Conservation (phyloP, 768 basidiomycete species). For the Rhizopogon roseolus region DNA sequence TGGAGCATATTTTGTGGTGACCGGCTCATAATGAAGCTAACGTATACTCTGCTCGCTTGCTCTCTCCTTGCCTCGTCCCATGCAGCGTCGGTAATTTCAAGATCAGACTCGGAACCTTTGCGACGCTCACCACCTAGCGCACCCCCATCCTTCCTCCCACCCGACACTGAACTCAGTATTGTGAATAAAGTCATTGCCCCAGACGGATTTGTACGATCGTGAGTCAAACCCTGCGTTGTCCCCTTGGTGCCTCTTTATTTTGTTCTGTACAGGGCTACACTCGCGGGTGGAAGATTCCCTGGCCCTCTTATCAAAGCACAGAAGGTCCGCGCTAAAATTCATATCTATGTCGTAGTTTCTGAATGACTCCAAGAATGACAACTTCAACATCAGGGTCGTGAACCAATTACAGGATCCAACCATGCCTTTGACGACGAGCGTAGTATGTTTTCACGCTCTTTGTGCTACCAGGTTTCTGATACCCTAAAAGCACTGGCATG, state of each 20-base stretch:
- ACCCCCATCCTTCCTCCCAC: conserved; percentile 14
- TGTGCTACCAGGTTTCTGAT: not conserved
- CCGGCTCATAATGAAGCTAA: not conserved
- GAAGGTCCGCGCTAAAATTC: conserved; percentile 25
- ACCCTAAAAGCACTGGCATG: conserved; percentile 29
- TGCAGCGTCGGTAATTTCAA: conserved; percentile 11
- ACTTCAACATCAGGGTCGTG: conserved; percentile 33
- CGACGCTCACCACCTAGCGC: not conserved
- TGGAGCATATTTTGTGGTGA: not conserved
- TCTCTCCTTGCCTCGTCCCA: not conserved
- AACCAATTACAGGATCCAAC: conserved; percentile 26
- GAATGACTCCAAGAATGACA: conserved; percentile 17
- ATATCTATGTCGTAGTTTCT: not conserved
- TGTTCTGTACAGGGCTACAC: conserved; percentile 28
- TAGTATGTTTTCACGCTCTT: conserved; percentile 22
- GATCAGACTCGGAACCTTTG: conserved; percentile 1
- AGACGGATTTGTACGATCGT: conserved; percentile 43
- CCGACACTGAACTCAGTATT: conserved; percentile 31
- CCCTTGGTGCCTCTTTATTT: not conserved
- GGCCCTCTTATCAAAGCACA: conserved; percentile 42
- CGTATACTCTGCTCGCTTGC: not conserved
- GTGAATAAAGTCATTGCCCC: conserved; percentile 41
- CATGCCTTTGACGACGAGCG: conserved; percentile 31
- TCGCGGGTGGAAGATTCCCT: conserved; percentile 44
- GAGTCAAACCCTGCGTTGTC: conserved; percentile 3